Conservation (phyloP, 805 yeast species). For the Myxozyma sirexii region DNA sequence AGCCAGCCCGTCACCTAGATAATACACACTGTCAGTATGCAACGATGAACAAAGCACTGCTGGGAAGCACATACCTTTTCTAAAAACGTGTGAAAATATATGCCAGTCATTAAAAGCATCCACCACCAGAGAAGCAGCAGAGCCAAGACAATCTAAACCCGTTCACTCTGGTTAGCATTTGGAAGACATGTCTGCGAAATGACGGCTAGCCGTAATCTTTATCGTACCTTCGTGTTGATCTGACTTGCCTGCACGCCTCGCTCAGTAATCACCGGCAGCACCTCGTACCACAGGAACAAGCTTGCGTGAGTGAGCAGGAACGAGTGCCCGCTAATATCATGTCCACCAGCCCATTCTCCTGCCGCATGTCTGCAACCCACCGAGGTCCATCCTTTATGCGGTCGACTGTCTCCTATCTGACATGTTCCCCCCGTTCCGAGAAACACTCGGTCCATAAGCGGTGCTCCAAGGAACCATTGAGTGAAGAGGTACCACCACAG, state of each 20-base stretch:
- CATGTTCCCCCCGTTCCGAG: constrained; percentile 83
- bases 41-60: too few species aligned
- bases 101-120: constrained; percentile 82
- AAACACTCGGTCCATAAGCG: constrained; percentile 87
- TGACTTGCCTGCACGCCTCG: constrained; percentile 35
- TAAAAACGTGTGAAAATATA: constrained; percentile 76
- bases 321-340: constrained; percentile 95
- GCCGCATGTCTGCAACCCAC: constrained; percentile 58
- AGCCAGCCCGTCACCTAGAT: constrained; percentile 34
- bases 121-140: constrained; percentile 69
- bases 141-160: constrained; percentile 39
- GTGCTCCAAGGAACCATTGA: constrained; percentile 83
- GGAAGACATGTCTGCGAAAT: too few species aligned
- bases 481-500: constrained; percentile 84
- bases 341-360: constrained; percentile 82
- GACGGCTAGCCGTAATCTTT: too few species aligned
- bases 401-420: constrained; percentile 33
- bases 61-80: constrained; percentile 54
- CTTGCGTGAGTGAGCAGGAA: constrained; percentile 73
- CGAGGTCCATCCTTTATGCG: constrained; percentile 39
- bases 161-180: neutral
- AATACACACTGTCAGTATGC: neutral
- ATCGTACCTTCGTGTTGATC: constrained; percentile 28
- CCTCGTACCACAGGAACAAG: constrained; percentile 67
- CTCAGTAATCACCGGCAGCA: constrained; percentile 46